Evolutionary conservation across 1,139 yeast genomes (phyloP).

Genomic region (Magnusiomyces ingens): DNA sequence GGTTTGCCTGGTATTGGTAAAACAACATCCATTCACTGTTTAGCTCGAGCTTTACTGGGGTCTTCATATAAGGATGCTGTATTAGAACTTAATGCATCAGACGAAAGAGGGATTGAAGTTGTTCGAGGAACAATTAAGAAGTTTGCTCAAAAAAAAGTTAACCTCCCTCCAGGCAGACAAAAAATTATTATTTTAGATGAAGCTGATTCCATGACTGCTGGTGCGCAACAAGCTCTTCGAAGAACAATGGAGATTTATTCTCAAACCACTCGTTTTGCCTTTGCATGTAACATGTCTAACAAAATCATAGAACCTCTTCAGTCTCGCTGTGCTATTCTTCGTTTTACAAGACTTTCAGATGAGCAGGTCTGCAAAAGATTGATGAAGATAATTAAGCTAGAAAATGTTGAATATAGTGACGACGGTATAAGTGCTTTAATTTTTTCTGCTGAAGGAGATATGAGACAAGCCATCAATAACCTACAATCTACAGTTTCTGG

Average conservation of each 20-base stretch:
- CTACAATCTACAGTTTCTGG: constrained; percentile 93
- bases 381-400: constrained; percentile 62
- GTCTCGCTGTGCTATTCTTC: constrained; percentile 89
- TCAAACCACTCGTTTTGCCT: constrained; percentile 91
- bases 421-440: constrained; percentile 91
- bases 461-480: constrained; percentile 96
- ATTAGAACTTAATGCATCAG: constrained; percentile 89
- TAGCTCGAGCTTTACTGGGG: constrained; percentile 80
- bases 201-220: constrained; percentile 98
- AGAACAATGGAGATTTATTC: constrained; percentile 97
- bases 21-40: constrained; percentile 87
- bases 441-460: constrained; percentile 97
- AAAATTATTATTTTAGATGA: constrained; percentile 89
- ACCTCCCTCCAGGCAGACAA: constrained; percentile 66
- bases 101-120: constrained; percentile 93
- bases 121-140: constrained; percentile 89
- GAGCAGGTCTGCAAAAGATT: constrained; percentile 77
- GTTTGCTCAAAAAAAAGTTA: constrained; percentile 89
- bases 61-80: constrained; percentile 73
- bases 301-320: constrained; percentile 96
- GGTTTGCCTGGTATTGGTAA: constrained; percentile 97
- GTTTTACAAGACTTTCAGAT: constrained; percentile 76
- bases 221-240: constrained; percentile 95
- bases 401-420: constrained; percentile 69
- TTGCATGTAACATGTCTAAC: constrained; percentile 91